Evolutionary conservation across 495 filamentous ascomycete genomes (phyloP), one percentile per base, ranked within the genome.

Genomic region (Corynascus novoguineensis): DNA sequence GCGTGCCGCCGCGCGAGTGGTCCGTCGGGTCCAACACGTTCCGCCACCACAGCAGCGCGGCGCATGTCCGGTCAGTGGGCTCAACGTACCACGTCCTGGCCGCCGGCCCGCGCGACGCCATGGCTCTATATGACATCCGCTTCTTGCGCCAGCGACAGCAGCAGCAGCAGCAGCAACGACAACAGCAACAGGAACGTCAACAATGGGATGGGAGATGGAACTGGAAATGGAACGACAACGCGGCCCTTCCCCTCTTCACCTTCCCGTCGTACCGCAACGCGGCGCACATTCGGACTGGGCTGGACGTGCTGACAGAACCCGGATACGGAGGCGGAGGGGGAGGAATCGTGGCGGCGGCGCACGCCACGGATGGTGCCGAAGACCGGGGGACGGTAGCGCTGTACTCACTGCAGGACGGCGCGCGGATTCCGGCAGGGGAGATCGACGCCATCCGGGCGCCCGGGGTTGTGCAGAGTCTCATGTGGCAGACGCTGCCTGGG

Each of bases 81-180:
- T n/a, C n/a, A n/a, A 57, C 52, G 21, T 50, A 74, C 61, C 64
- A 69, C 28, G 57, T 76, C 15, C 60, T 79, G 0, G 76, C 66
- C 1, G 64, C 75, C 1, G 74, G 76, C 1, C 60, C 75, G 1
- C 22, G 48, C 22, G 64, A 56, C 49, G 58, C 55, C 46, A 69
- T 79, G 62, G 62, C 59, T 0, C 49, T 79, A 0, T 77, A 71
- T 49, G 76, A 78, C 32, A 35, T 71, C 1, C 73, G 76, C 9
- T 74, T 60, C 52, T 29, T 50, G 0, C 12, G 24, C 9, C 24
- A 34, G 42, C 41, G 28, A 21, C 17, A 42, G 19, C 49, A 61
- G 41, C 44, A 41, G 27, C 24, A 46, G 5, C 38, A 44, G 25
- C 19, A 38, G 8, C 10, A n/a, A 24, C 37, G 27, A 11, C 42